Conservation (phyloP, 2,329 filamentous ascomycete genomes). For the Byssochlamys sp. region DNA sequence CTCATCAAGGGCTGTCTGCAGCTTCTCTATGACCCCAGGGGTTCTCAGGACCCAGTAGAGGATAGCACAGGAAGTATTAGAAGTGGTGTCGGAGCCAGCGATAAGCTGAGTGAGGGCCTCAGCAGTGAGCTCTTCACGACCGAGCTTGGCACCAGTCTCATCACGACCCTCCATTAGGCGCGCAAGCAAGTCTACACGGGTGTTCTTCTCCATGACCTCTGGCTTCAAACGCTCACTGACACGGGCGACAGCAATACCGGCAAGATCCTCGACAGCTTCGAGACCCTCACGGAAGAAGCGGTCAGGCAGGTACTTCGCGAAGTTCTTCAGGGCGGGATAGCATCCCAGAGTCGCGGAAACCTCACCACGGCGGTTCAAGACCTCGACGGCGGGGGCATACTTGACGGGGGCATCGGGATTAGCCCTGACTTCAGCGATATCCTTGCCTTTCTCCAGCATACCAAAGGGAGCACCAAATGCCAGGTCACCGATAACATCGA, state of each 20-base stretch:
- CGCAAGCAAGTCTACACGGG: conserved; percentile 69
- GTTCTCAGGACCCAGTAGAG: conserved; percentile 65
- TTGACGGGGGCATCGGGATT: conserved; percentile 53
- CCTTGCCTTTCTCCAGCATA: conserved; percentile 68
- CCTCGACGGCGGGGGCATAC: conserved; percentile 72
- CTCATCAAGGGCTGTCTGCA: conserved; percentile 67
- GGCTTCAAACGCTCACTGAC: conserved; percentile 65
- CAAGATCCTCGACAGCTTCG: conserved; percentile 65
- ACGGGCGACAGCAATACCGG: conserved; percentile 76
- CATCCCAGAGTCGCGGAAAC: conserved; percentile 73
- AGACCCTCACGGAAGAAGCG: conserved; percentile 70
- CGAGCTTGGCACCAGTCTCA: conserved; percentile 64
- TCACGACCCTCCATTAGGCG: conserved; percentile 79
- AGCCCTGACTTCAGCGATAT: conserved; percentile 63
- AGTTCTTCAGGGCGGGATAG: conserved; percentile 65
- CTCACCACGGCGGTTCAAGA: conserved; percentile 78
- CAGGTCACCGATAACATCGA: conserved; percentile 51
- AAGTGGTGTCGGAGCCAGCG: conserved; percentile 57
- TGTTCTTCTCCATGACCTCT: conserved; percentile 49
- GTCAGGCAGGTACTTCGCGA: conserved; percentile 69
- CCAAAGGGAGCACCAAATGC: conserved; percentile 71
- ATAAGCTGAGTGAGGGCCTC: conserved; percentile 85
- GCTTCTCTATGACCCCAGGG: conserved; percentile 59
- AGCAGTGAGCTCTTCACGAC: conserved; percentile 70
- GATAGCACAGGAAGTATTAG: conserved; percentile 69